Evolutionary conservation across 2,329 filamentous ascomycete genomes (phyloP).

Genomic region (Seiridium unicorne): DNA sequence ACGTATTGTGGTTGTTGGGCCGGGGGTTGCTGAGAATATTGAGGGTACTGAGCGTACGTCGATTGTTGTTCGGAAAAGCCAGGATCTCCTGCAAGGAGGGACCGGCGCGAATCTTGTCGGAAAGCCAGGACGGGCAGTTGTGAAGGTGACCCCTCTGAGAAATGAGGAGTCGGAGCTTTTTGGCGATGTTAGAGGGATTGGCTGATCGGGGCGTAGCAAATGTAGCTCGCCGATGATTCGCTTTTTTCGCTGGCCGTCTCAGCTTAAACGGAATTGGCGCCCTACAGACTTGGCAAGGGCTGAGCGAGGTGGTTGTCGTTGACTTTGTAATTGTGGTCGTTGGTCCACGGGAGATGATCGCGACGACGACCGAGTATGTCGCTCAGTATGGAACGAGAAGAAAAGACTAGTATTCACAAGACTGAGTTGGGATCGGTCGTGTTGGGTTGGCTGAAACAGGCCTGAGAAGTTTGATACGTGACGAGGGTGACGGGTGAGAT

Average conservation of each 20-base stretch:
- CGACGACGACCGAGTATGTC: neutral
- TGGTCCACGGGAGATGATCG: too few relatives aligned
- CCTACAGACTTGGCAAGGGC: neutral
- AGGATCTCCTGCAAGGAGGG: constrained; percentile 38
- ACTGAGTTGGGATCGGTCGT: neutral
- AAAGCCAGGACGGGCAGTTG: constrained; percentile 43
- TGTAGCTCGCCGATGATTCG: neutral
- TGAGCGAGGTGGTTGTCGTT: neutral
- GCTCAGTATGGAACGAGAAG: neutral
- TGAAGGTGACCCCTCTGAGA: constrained; percentile 22
- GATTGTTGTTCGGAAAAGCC: constrained; percentile 21
- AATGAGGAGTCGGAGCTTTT: constrained; percentile 12
- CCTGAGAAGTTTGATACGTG: constrained; percentile 31
- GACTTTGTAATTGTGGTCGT: neutral
- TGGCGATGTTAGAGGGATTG: constrained; percentile 2
- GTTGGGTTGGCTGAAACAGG: constrained; percentile 31
- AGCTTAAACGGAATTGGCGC: constrained; percentile 1
- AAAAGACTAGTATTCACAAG: neutral
- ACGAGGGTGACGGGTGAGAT: constrained; percentile 20
- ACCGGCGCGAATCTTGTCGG: constrained; percentile 43
- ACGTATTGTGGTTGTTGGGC: constrained; percentile 25
- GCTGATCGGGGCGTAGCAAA: constrained; percentile 2
- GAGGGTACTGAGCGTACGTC: constrained; percentile 12
- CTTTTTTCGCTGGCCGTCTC: constrained; percentile 1
- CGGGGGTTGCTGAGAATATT: constrained; percentile 15